Evolutionary conservation across 306 rosid species (phyloP).

Genomic region (Sechiopsis laciniata): DNA sequence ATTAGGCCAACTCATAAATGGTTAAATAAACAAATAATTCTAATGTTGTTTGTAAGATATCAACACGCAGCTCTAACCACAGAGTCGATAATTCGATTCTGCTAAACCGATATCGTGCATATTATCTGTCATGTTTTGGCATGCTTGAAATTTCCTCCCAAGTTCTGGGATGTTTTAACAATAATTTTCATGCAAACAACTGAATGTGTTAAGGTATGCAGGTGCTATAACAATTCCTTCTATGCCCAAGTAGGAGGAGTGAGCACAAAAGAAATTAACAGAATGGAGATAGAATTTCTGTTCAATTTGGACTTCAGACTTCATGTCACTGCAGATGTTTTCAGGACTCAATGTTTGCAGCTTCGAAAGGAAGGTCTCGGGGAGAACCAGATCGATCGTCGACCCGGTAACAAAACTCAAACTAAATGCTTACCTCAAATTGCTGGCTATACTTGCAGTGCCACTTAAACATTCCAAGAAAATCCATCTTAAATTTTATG

Average conservation of each 20-base stretch:
- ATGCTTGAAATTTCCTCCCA: background rate
- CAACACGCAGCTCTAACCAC: background rate
- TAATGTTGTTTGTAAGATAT: background rate
- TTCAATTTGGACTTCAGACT: slow-evolving; percentile 53
- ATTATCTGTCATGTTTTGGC: background rate
- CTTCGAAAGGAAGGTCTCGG: slow-evolving; percentile 28
- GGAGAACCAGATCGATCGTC: background rate
- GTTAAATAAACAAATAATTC: background rate
- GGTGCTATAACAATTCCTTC: slow-evolving; percentile 42
- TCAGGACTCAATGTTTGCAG: slow-evolving; percentile 32
- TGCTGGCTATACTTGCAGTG: slow-evolving; percentile 14
- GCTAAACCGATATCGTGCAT: background rate
- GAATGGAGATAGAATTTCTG: slow-evolving; percentile 51
- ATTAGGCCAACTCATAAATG: too few species aligned
- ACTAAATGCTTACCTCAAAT: background rate
- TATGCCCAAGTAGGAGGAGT: slow-evolving; percentile 70
- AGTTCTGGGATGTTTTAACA: background rate
- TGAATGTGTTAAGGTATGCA: slow-evolving; percentile 21
- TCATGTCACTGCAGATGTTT: slow-evolving; percentile 37
- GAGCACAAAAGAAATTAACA: slow-evolving; percentile 57
- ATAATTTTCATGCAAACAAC: background rate
- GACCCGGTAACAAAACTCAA: background rate
- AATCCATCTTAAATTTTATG: background rate
- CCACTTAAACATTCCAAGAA: background rate
- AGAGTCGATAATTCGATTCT: background rate